Conservation (phyloP, 148 eudicot genomes). For the Vaccinium macrocarpon region DNA sequence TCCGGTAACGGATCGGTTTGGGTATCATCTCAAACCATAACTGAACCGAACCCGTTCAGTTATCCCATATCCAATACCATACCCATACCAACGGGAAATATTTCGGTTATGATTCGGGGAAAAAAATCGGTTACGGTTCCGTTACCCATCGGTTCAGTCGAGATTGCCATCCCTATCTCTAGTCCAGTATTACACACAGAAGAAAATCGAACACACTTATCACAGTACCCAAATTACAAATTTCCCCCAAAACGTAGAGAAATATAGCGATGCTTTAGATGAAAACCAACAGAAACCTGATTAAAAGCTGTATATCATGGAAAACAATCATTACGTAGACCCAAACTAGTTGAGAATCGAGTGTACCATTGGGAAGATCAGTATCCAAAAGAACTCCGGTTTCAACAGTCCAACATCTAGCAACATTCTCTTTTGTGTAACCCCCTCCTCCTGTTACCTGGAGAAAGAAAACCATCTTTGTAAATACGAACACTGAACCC, state of each 20-base stretch:
- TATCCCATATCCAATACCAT: too few species aligned
- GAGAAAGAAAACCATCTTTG: slow-evolving; percentile 18
- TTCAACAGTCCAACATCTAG: slow-evolving; percentile 98
- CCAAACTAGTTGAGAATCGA: background rate
- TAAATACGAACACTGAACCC: slow-evolving; percentile 9
- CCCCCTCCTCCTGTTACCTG: slow-evolving; percentile 99
- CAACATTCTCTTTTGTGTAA: slow-evolving; percentile 98
- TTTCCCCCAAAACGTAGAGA: background rate
- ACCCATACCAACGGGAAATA: too few species aligned
- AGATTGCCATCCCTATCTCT: background rate
- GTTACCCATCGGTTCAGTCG: too few species aligned
- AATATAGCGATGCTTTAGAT: background rate
- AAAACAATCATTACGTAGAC: background rate
- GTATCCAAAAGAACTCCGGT: slow-evolving; percentile 86
- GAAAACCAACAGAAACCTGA: background rate
- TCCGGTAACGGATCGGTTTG: too few species aligned
- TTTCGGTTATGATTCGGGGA: too few species aligned
- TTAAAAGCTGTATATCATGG: background rate
- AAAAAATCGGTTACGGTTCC: too few species aligned
- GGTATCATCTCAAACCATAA: too few species aligned
- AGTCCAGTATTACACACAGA: background rate
- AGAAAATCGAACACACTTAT: background rate
- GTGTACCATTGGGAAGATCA: slow-evolving; percentile 83
- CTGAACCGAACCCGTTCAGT: too few species aligned
- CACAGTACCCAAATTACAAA: background rate